These are phyloP conservation scores for Grifola frondosa DNA, from an alignment of 1,284 basidiomycete genomes.

Conservation along the genomic window DNA sequence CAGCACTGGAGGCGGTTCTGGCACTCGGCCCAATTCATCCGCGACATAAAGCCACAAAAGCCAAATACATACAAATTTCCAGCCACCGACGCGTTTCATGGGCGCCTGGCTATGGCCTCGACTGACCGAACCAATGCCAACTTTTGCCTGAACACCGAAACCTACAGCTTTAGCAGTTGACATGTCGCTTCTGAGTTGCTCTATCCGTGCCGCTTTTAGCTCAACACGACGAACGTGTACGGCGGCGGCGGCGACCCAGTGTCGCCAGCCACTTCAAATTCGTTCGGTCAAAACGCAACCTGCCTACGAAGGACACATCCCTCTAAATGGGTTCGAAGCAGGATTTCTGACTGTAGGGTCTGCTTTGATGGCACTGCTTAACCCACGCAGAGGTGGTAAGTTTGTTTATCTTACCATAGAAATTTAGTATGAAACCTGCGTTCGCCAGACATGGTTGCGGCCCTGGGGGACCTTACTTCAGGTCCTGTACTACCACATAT, in stretches of 20 bases:
- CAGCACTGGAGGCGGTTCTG: too few species aligned
- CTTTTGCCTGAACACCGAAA: too few species aligned
- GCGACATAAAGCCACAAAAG: too few species aligned
- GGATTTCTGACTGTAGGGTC: conserved; percentile 86
- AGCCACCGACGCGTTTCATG: conserved; percentile 5
- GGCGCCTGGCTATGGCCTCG: neutral
- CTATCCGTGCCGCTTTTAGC: conserved; percentile 10
- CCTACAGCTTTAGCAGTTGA: neutral
- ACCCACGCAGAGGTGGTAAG: conserved; percentile 86
- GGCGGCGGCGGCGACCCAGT: conserved; percentile 4
- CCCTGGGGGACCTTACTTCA: conserved; percentile 88
- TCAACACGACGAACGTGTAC: conserved; percentile 3
- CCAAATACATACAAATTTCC: too few species aligned
- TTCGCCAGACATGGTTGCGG: conserved; percentile 85
- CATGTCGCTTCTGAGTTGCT: conserved; percentile 15
- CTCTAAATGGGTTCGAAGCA: conserved; percentile 79
- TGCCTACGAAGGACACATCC: conserved; percentile 78
- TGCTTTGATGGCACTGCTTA: conserved; percentile 78
- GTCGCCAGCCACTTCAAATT: conserved; percentile 6
- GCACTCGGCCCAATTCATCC: too few species aligned
- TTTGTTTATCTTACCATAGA: conserved; percentile 10
- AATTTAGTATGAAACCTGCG: conserved; percentile 10
- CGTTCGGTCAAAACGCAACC: conserved; percentile 27
- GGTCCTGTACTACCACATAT: conserved; percentile 79
- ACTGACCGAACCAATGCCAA: neutral